Percentiles rank a stretch among this genome's conserved stretches.
Conservation (phyloP, 2,329 filamentous ascomycete species). For the Periconia digitata region DNA sequence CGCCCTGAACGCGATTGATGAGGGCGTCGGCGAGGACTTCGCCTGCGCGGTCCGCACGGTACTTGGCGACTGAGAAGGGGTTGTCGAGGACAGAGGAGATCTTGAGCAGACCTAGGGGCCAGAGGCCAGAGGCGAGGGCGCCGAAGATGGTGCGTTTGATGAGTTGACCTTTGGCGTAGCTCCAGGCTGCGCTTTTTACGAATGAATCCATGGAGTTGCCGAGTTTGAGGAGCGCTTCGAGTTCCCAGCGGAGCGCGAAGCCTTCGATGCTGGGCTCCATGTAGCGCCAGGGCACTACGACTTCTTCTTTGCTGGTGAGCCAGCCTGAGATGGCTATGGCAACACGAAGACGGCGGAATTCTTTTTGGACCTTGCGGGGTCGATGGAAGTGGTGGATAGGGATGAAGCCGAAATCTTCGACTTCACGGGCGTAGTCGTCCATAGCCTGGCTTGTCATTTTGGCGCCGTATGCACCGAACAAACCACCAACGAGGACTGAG, state of each 20-base stretch:
- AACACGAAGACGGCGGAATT: conserved; percentile 64
- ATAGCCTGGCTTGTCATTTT: conserved; percentile 84
- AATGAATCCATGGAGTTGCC: conserved; percentile 77
- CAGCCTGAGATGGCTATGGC: conserved; percentile 83
- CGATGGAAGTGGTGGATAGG: conserved; percentile 56
- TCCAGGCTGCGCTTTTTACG: conserved; percentile 80
- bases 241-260: conserved; percentile 83
- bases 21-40: conserved; percentile 78
- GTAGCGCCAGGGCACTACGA: conserved; percentile 76
- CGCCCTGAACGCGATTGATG: conserved; percentile 79
- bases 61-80: conserved; percentile 75
- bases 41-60: conserved; percentile 78
- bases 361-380: conserved; percentile 54
- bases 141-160: conserved; percentile 62
- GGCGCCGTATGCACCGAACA: conserved; percentile 90
- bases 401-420: conserved; percentile 86
- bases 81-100: conserved; percentile 69
- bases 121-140: conserved; percentile 50
- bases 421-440: conserved; percentile 81
- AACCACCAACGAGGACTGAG: conserved; percentile 73
- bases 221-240: conserved; percentile 73
- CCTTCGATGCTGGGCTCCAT: conserved; percentile 73
- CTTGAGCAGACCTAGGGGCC: conserved; percentile 52
- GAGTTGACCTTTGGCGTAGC: conserved; percentile 71
- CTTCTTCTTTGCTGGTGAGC: conserved; percentile 70